Base-by-base conservation (phyloP, 148 eudicot species). In the Diospyros lotus region DNA sequence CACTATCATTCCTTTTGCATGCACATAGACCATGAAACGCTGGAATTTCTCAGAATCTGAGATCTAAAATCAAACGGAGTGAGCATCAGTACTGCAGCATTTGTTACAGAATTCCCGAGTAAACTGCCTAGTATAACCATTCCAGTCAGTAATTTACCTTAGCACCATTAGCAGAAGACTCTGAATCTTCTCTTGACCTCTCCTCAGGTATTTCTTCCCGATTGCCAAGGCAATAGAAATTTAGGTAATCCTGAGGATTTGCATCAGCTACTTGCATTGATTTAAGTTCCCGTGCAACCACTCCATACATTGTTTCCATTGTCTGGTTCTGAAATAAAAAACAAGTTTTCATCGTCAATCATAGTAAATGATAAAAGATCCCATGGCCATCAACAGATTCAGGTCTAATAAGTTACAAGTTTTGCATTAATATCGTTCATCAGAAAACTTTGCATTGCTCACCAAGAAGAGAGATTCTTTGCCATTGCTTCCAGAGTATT, bases 171-270 rank as follows among this genome's bases (percentile, higher is more conserved):
- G 83, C 79, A 71, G 86, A 67, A 69, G 78, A 66, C 73, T 82
- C 78, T 58, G 80, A 67, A 42, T 54, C 61, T 77, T 86, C 90
- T 45, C 59, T 71, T 48, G 11, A 11, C 45, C 62, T 71, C 55
- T 82, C 87, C 63, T 80, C 82, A 6, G 94, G 86, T 44, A 86
- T 70, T 69, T 86, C 85, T 81, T 95, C 98, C 62, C 97, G 87
- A 39, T 95, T 92, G 45, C 97, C 98, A 75, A 95, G 92, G 82
- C 92, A 92, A 79, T 85, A 95, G 84, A 95, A 95, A 81, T 92
- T 95, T 75, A 95, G 78, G 80, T 95, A 95, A 82, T 95, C 94
- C 48, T 72, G 84, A 58, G 90, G 98, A 86, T 84, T 84, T 43
- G 80, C 66, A 64, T 90, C 92, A 40, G 76, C 68, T 70, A 95